Base-by-base conservation (phyloP, 352 stramenopile genomes). In the Phytophthora sp. region DNA sequence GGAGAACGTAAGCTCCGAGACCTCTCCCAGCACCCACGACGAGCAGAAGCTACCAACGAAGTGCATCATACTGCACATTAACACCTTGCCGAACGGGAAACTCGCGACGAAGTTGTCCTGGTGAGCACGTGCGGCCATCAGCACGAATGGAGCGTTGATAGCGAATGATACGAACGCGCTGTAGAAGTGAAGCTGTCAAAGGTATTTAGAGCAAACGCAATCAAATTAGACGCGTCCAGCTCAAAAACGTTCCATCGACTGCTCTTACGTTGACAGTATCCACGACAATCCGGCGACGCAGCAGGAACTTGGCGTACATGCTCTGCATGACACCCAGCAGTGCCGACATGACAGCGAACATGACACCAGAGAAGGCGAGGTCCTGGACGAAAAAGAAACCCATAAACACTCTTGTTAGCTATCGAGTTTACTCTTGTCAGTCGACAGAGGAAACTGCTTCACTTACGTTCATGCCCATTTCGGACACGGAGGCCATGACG, bases 221-320 rank as follows among this genome's bases (percentile, higher is more conserved):
- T n/a, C n/a, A n/a, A n/a, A n/a, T n/a, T n/a, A n/a, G n/a, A n/a
- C n/a, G n/a, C n/a, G n/a, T n/a, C n/a, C n/a, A n/a, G n/a, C n/a
- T n/a, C n/a, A n/a, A n/a, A n/a, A n/a, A n/a, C n/a, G n/a, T n/a
- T 26, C 18, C 7, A 36, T 36, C 38, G 18, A 53, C 18, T 18
- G 16, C 12, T 84, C 83, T 55, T 79, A 95, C 88, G 59, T 95
- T 95, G 70, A 93, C 77, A 52, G 80, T 93, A 69, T 94, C 88
- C 15, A 84, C 60, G 16, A 95, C 72, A 21, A 88, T 90, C n/a
- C 71, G 75, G 26, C 84, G 89, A 29, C 88, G 84, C 21, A 95
- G 68, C 7, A 95, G 68, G 46, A 90, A 94, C 68, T 95, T 95
- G 53, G 88, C 84, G 51, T 93, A 95, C 88, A 95, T 95, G 65